phyloP scores from a whole-genome alignment of 805 yeast species.

The Candida tammaniensis region DNA sequence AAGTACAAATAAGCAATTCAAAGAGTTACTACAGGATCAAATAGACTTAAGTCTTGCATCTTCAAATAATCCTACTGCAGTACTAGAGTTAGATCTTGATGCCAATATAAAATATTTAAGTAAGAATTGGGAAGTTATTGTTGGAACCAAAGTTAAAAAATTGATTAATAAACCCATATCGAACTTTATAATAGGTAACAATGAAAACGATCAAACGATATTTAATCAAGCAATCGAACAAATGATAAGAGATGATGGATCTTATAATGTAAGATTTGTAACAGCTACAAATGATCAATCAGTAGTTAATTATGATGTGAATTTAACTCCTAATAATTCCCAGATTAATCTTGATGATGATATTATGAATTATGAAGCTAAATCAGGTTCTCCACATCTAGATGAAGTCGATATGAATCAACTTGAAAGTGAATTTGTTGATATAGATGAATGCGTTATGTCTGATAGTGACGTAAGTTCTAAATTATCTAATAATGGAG shows the following conservation, averaged over 20 bases:
- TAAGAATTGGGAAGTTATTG: conserved; percentile 73
- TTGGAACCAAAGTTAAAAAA: conserved; percentile 61
- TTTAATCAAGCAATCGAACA: conserved; percentile 67
- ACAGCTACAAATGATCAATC: conserved; percentile 42
- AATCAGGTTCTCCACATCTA: too few species aligned
- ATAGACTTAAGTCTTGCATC: conserved; percentile 62
- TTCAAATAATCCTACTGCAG: conserved; percentile 69
- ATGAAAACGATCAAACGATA: conserved; percentile 59
- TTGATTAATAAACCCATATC: conserved; percentile 58
- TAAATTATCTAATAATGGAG: conserved; percentile 52
- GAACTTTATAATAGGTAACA: conserved; percentile 59
- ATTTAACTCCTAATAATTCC: conserved; percentile 26
- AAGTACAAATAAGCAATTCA: conserved; percentile 6
- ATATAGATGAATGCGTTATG: conserved; percentile 8
- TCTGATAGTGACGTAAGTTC: conserved; percentile 17
- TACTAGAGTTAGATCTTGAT: conserved; percentile 78
- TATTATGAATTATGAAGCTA: conserved; percentile 2
- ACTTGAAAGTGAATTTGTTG: conserved; percentile 7
- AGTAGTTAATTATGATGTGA: conserved; percentile 4
- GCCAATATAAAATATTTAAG: conserved; percentile 76
- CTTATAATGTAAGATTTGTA: conserved; percentile 73
- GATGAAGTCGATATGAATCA: conserved; percentile 3
- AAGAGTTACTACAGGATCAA: conserved; percentile 34
- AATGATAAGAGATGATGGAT: conserved; percentile 71
- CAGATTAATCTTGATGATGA: conserved; percentile 12